These are phyloP conservation scores for Phyllostachys edulis DNA, from an alignment of 176 grass and related monocot species.

Conservation along the genomic window DNA sequence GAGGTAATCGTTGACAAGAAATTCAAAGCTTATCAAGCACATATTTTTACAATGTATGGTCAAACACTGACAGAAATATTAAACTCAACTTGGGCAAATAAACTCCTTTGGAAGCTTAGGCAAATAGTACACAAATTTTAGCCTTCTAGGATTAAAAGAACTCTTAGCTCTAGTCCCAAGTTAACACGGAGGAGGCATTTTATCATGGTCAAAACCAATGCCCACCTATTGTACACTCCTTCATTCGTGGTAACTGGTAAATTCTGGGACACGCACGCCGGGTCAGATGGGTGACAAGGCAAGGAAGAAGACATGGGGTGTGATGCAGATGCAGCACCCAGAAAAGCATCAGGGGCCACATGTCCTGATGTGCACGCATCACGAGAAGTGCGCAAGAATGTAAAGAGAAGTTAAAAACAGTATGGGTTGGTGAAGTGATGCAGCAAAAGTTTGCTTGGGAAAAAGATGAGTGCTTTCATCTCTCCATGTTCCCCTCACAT, in stretches of 20 bases:
- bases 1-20: conserved; percentile 14
- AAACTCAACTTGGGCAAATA: neutral
- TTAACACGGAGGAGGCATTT: neutral
- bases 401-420: neutral
- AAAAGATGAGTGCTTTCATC: conserved; percentile 40
- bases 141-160: neutral
- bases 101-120: conserved; percentile 1
- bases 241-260: conserved; percentile 23
- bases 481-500: conserved; percentile 33
- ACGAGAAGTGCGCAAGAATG: conserved; percentile 17
- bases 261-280: conserved; percentile 17
- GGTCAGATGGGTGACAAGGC: conserved; percentile 3
- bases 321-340: conserved; percentile 3
- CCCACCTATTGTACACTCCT: conserved; percentile 10
- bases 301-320: conserved; percentile 25
- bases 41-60: conserved; percentile 1
- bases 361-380: conserved; percentile 9
- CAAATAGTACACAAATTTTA: conserved; percentile 5
- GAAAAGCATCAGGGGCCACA: conserved; percentile 42
- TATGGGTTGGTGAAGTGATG: conserved; percentile 21
- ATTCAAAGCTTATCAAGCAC: conserved; percentile 6
- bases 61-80: conserved; percentile 22
- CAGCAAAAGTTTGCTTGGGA: conserved; percentile 28
- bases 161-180: conserved; percentile 1
- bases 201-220: neutral